Conservation (phyloP, 495 filamentous ascomycete species). For the Tuber melanosporum region DNA sequence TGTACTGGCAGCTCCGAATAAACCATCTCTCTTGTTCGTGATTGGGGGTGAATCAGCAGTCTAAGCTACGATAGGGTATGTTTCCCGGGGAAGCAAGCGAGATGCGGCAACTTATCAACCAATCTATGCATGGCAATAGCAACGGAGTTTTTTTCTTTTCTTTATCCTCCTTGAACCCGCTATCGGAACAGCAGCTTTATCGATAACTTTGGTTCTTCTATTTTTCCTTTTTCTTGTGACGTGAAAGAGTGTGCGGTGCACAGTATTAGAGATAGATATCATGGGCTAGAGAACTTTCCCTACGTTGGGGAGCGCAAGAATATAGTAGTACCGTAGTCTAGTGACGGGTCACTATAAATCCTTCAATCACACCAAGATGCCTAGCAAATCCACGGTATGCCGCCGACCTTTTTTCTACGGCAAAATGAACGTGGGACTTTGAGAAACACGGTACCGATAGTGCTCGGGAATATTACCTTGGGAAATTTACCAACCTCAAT, state of each 20-base stretch:
- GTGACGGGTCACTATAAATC: background rate
- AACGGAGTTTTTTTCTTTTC: background rate
- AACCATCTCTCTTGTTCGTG: background rate
- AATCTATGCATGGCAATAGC: background rate
- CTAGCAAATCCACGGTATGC: background rate
- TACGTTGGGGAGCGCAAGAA: background rate
- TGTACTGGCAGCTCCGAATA: background rate
- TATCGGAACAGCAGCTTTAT: background rate
- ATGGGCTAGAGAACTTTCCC: background rate
- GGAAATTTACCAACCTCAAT: background rate
- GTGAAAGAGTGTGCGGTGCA: background rate
- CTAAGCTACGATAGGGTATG: constrained; percentile 1
- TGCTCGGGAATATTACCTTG: background rate
- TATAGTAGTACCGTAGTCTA: background rate
- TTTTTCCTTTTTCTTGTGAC: background rate
- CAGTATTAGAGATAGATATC: background rate
- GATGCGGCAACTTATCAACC: constrained; percentile 1
- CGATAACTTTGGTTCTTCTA: background rate
- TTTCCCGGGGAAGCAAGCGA: constrained; percentile 4
- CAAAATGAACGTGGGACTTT: background rate
- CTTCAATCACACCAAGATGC: background rate
- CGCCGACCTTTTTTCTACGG: background rate
- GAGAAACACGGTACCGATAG: background rate
- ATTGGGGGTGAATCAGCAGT: background rate
- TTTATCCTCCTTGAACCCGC: background rate